Evolutionary conservation across 306 rosid species (phyloP).

Genomic region (Quercus berberidifolia): DNA sequence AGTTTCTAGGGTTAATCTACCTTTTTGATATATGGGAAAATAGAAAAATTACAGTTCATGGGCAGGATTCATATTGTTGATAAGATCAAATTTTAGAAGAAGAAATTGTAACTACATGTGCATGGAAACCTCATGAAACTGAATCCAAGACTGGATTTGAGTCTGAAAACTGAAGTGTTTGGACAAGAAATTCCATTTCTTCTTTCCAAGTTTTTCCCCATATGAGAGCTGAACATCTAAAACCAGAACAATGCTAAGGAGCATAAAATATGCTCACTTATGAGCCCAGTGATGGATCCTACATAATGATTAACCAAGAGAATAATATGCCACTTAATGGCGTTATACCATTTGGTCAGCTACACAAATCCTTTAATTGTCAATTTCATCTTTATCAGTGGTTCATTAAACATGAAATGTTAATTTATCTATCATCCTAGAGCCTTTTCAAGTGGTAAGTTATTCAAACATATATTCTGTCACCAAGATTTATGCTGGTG

Average conservation of each 20-base stretch:
- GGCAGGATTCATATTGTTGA: background rate
- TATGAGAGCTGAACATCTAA: background rate
- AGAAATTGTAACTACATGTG: background rate
- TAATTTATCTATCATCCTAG: background rate
- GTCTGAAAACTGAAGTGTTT: background rate
- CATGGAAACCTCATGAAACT: background rate
- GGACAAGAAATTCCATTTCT: background rate
- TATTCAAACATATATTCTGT: too few relatives aligned
- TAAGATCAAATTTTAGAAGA: background rate
- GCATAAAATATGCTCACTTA: background rate
- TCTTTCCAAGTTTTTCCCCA: background rate
- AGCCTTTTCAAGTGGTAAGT: background rate
- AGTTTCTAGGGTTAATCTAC: background rate
- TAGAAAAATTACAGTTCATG: background rate
- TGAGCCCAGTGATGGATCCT: background rate
- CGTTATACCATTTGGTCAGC: background rate
- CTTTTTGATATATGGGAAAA: background rate
- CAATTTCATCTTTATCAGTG: too few relatives aligned
- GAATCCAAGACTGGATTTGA: background rate
- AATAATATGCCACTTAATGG: background rate
- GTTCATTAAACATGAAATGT: too few relatives aligned
- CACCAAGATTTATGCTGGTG: background rate
- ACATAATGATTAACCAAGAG: background rate
- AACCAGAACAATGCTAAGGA: background rate
- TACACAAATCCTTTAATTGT: too few relatives aligned